Evolutionary conservation across 805 yeast species (phyloP).

Genomic region (Monosporozyma solicola): DNA sequence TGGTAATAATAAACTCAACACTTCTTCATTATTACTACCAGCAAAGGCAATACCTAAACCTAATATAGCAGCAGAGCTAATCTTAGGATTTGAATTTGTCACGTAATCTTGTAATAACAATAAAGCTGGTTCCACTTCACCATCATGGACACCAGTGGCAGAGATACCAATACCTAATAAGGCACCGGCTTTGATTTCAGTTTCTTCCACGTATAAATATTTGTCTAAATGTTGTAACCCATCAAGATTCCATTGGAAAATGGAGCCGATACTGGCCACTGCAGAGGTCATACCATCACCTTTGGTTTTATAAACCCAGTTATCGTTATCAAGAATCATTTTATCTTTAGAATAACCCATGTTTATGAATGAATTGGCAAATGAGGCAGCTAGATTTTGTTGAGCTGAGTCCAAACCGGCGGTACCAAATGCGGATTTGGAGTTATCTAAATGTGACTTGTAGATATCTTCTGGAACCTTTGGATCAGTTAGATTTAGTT

Average conservation of each 20-base stretch:
- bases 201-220: constrained; percentile 76
- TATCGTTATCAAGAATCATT: constrained; percentile 64
- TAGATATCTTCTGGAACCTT: constrained; percentile 92
- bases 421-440: constrained; percentile 40
- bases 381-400: constrained; percentile 90
- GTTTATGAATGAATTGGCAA: constrained; percentile 85
- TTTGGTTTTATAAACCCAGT: constrained; percentile 88
- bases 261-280: constrained; percentile 83
- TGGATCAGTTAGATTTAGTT: constrained; percentile 80
- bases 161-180: constrained; percentile 89
- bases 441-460: constrained; percentile 78
- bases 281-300: constrained; percentile 87
- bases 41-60: constrained; percentile 94
- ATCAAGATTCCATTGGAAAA: constrained; percentile 87
- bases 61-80: constrained; percentile 73
- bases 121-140: constrained; percentile 84
- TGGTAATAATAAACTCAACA: constrained; percentile 69
- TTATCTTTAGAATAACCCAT: constrained; percentile 87
- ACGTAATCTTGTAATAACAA: constrained; percentile 80
- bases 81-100: constrained; percentile 48
- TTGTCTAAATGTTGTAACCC: constrained; percentile 88
- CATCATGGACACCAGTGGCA: constrained; percentile 84
- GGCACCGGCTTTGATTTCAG: constrained; percentile 92
- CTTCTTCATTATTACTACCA: constrained; percentile 83
- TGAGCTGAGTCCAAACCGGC: constrained; percentile 76